Evolutionary conservation across 345 rosid species (phyloP).

Genomic region (Diplotaxis tenuifolia): DNA sequence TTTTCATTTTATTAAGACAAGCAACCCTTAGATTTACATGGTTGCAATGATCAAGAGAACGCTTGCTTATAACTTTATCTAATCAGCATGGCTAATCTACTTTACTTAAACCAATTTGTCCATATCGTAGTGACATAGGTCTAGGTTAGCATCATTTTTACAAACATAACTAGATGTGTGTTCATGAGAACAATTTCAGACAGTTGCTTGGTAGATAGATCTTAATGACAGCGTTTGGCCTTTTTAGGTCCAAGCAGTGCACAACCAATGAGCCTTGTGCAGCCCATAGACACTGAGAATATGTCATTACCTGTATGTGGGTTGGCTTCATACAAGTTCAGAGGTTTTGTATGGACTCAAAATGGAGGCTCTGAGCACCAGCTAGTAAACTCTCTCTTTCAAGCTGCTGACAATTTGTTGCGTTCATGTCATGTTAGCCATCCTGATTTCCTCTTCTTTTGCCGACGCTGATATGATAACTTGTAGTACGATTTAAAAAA

Average conservation of each 20-base stretch:
- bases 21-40: background rate
- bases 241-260: conserved; percentile 38
- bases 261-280: conserved; percentile 26
- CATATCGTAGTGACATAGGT: background rate
- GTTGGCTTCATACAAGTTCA: conserved; percentile 79
- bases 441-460: conserved; percentile 81
- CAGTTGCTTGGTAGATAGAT: background rate
- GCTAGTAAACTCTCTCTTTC: conserved; percentile 48
- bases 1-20: background rate
- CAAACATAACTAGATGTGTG: conserved; percentile 1
- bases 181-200: conserved; percentile 1
- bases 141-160: conserved; percentile 5
- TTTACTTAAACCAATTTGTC: background rate
- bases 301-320: conserved; percentile 62
- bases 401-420: conserved; percentile 68
- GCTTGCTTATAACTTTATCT: background rate
- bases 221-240: background rate
- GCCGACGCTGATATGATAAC: conserved; percentile 34
- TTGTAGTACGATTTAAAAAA: background rate
- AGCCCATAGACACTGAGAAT: conserved; percentile 35
- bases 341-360: conserved; percentile 76
- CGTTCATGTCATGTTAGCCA: conserved; percentile 59
- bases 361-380: conserved; percentile 43
- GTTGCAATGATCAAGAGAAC: conserved; percentile 16
- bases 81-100: conserved; percentile 4